Conservation (phyloP, 1,284 basidiomycete genomes). For the Sanguinoderma infundibulare region DNA sequence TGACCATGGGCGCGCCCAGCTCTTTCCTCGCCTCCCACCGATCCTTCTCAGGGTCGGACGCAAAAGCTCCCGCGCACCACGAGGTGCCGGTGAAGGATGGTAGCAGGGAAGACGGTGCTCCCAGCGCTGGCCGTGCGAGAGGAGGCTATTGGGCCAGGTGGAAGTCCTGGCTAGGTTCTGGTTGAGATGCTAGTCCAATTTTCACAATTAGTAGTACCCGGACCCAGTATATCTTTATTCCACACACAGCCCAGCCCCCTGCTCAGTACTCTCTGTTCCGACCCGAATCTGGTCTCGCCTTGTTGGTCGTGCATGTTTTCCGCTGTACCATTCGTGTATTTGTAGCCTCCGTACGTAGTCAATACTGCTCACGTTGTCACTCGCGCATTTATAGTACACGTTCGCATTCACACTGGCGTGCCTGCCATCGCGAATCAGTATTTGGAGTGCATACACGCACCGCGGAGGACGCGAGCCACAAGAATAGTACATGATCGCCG, state of each 20-base stretch:
- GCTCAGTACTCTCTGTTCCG: constrained; percentile 14
- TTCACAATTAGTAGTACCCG: neutral
- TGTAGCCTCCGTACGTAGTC: constrained; percentile 20
- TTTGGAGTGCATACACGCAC: neutral
- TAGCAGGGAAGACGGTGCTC: neutral
- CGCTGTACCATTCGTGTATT: constrained; percentile 27
- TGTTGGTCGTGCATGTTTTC: constrained; percentile 21
- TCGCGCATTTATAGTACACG: constrained; percentile 2
- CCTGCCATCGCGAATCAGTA: neutral
- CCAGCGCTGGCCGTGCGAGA: neutral
- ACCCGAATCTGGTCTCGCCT: neutral
- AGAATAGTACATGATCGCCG: constrained; percentile 3
- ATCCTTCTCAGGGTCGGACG: constrained; percentile 20
- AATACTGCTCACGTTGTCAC: constrained; percentile 10
- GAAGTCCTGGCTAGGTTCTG: constrained; percentile 30
- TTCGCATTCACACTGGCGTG: neutral
- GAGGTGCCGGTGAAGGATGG: constrained; percentile 8
- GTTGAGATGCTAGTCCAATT: constrained; percentile 18
- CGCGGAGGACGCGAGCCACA: neutral
- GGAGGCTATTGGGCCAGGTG: constrained; percentile 26
- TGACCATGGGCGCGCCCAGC: constrained; percentile 55
- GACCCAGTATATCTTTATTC: constrained; percentile 3
- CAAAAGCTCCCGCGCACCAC: constrained; percentile 15
- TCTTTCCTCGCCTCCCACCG: constrained; percentile 39
- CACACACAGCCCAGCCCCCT: constrained; percentile 5